Base-by-base conservation (phyloP, 768 basidiomycete genomes). In the Mrakia blollopis region DNA sequence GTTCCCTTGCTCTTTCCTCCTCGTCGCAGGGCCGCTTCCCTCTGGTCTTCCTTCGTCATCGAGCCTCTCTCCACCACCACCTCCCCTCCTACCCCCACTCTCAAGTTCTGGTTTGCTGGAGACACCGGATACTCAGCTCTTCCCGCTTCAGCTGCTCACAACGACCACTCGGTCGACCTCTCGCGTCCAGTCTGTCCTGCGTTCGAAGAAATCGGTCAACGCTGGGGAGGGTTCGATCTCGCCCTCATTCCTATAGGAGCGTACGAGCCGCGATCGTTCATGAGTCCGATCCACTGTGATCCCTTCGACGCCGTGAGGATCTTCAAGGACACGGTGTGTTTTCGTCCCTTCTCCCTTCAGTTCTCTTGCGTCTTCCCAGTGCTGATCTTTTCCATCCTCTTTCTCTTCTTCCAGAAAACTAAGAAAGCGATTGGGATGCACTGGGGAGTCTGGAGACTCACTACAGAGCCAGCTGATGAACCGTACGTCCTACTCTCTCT, bases 221-320 rank as follows among this genome's bases (percentile, higher is more conserved):
- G 81, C 16, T 88, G 88, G 78, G 89, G 89, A 0, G 87, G 86
- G 0, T 89, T 92, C 79, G 90, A 91, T 80, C 83, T 91, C 44
- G 89, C 89, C 6, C 81, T 91, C 82, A 89, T 92, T 76, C 83
- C 91, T 0, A 87, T 87, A 62, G 91, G 91, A 5, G 89, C 88
- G 11, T 90, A 90, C 82, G 77, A 82, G 8, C 89, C 90, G 1
- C 57, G 81, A 25, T 62, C 73, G 6, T 80, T 83, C 74, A 81
- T 89, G 87, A 88, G 87, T 18, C 83, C 87, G n/a, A 84, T 91
- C 16, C 90, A 91, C 82, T 88, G 87, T 74, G 86, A 87, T 0
- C 91, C 91, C 1, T 86, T 88, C 68, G 91, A 92, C 80, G 87
- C 89, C 50, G 90, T 91, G 6, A 83, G 86, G 32, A 84, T 92